Percentiles rank a stretch among this genome's conserved stretches.
Conservation (phyloP, 768 basidiomycete species). For the Sarcomyxa edulis region DNA sequence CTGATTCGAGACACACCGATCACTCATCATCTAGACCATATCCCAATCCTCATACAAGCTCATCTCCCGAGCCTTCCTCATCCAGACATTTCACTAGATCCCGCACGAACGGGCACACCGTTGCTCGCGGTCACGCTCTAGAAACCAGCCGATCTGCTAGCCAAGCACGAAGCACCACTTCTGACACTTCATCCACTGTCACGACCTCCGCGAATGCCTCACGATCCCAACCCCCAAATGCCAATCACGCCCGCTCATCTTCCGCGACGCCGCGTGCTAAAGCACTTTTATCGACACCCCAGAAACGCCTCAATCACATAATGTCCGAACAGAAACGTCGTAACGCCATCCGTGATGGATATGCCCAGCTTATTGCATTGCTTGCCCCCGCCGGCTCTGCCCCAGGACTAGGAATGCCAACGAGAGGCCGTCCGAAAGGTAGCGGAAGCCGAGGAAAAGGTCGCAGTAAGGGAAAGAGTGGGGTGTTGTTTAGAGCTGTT, state of each 20-base stretch:
- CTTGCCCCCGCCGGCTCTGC: slow-evolving; percentile 73
- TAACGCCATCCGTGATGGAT: slow-evolving; percentile 87
- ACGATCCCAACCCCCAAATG: slow-evolving; percentile 9
- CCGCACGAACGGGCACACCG: too few species aligned
- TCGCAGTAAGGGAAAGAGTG: slow-evolving; percentile 82
- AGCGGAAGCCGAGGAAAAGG: slow-evolving; percentile 64
- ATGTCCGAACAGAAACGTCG: slow-evolving; percentile 92
- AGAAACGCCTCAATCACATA: slow-evolving; percentile 90
- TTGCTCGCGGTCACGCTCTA: too few species aligned
- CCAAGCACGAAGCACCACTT: slow-evolving; percentile 20
- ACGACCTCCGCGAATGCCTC: slow-evolving; percentile 10
- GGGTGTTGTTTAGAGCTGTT: slow-evolving; percentile 80
- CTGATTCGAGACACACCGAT: slow-evolving; percentile 15
- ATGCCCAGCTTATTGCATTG: slow-evolving; percentile 77
- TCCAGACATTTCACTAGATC: too few species aligned
- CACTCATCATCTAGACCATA: slow-evolving; percentile 27
- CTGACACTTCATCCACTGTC: slow-evolving; percentile 21
- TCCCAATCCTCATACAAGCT: slow-evolving; percentile 43
- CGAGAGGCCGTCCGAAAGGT: slow-evolving; percentile 76
- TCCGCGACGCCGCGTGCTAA: slow-evolving; percentile 37
- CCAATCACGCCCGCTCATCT: too few species aligned
- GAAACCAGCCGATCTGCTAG: too few species aligned
- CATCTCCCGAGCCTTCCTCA: slow-evolving; percentile 34
- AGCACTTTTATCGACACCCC: slow-evolving; percentile 72
- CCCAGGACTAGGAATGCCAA: slow-evolving; percentile 67